Base-by-base conservation (phyloP, 768 basidiomycete species). In the Fibroporia radiculosa region DNA sequence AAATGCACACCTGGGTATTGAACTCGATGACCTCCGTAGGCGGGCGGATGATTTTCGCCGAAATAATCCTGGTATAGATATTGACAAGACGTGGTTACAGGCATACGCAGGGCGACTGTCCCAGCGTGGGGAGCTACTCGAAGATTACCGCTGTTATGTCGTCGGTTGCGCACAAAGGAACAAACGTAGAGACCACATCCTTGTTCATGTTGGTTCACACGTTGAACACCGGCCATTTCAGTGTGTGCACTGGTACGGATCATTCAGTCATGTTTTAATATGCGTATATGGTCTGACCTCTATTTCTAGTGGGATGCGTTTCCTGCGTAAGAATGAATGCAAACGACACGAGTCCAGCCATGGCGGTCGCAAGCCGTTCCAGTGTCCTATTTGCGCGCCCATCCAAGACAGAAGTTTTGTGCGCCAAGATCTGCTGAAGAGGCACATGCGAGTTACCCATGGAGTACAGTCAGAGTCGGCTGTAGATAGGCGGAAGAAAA, bases 261-360 rank as follows among this genome's bases (percentile, higher is more conserved):
- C 27, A 20, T 19, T 13, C 26, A 20, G 8, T 27, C 0, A 20
- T 31, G 41, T 20, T 40, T 35, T 32, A 34, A 11, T 44, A 18
- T 35, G 16, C 19, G 36, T 61, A 44, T 3, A 14, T 16, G 26
- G n/a, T 16, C 8, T 40, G 44, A 43, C 10, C 3, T 16, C 12
- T 16, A 3, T 18, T 18, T 8, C 7, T 41, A 85, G 84, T 56
- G 60, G 74, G 2, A 68, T 79, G 47, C 68, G 77, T 11, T 86
- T 85, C 64, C 57, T 83, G 47, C 78, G 84, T 47, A 84, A 80
- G 60, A 84, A 86, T 54, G 83, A 86, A 57, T 83, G 80, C 65
- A 84, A 83, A 57, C 75, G 84, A 22, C 84, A 86, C 48, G 81
- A 83, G 59, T 68, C 76, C 12, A 78, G 75, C 48, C 83, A 86